phyloP scores from a whole-genome alignment of 164 flowering plant genomes.

The Magnolia kwangsiensis region DNA sequence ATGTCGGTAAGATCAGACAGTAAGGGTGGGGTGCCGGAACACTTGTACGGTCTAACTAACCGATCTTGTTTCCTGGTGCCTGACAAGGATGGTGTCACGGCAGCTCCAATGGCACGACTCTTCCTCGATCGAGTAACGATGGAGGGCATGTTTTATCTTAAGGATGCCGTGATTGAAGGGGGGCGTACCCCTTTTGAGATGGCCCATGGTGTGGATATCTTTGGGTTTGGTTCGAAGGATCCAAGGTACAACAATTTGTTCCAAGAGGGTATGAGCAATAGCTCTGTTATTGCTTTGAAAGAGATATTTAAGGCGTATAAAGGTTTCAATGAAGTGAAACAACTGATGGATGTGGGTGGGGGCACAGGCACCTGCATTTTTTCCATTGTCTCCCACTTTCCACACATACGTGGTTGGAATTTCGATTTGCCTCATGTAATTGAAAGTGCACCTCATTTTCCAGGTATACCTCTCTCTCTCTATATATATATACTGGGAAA shows the following conservation, averaged over 20 bases:
- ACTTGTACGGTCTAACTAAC: constrained; percentile 8
- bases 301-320: constrained; percentile 24
- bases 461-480: constrained; percentile 7
- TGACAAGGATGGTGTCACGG: neutral
- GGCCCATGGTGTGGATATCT: constrained; percentile 10
- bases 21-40: neutral
- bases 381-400: constrained; percentile 34
- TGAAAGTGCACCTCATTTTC: constrained; percentile 28
- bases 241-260: neutral
- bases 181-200: constrained; percentile 4
- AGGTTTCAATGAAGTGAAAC: constrained; percentile 29
- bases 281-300: constrained; percentile 16
- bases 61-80: constrained; percentile 8
- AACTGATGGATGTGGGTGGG: constrained; percentile 54
- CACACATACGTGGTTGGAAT: constrained; percentile 38
- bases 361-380: constrained; percentile 31
- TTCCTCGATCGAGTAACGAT: neutral
- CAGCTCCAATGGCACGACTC: neutral
- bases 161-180: constrained; percentile 7
- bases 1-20: neutral
- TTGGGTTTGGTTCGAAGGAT: neutral
- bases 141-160: constrained; percentile 3
- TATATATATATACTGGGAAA: too few species aligned
- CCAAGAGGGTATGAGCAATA: constrained; percentile 6
- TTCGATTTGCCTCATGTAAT: constrained; percentile 51